Base-by-base conservation (phyloP, 1,284 basidiomycete genomes). In the Anthracocystis setariae region DNA sequence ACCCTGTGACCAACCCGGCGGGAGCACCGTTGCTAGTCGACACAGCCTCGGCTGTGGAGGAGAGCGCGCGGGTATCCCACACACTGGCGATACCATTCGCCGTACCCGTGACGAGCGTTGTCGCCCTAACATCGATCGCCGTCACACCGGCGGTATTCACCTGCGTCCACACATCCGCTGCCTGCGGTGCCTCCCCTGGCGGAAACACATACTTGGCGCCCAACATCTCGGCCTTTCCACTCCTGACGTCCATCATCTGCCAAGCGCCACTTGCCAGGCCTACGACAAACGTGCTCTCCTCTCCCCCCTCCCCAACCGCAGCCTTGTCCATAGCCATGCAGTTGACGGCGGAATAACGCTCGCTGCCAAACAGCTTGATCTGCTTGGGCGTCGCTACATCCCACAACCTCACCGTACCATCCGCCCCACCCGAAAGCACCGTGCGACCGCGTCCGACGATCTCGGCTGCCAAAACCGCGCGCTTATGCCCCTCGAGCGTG, bases 371-470 rank as follows among this genome's bases (percentile, higher is more conserved):
- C 39, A 80, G 79, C 29, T 45, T 37, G 24, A 62, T 25, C 83
- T 68, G 61, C 85, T 83, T 42, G 88, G 86, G 76, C 87, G 86
- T 32, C 83, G 82, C 12, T 86, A 92, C 88, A 73, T 92, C 90
- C 91, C 91, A 94, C 4, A 91, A 84, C 25, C 89, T 86, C 20
- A 92, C 80, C 0, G 89, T 89, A 2, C 88, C 88, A 78, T 93
- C 92, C 55, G 88, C 86, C 5, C 88, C 87, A 0, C 78, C 83
- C 4, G 84, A 84, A 2, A 93, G 76, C 13, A 93, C 83, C 69
- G 89, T 88, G 27, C 87, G 85, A 0, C 91, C 90, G 0, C 87
- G 84, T 0, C 87, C 87, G 35, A 92, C 82, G 64, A 92, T 90
- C 2, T 85, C 86, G 0, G 87, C 87, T 3, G 86, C 85, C 0